These are phyloP conservation scores for Punica granatum DNA, from an alignment of 345 rosid species.

Conservation along the genomic window DNA sequence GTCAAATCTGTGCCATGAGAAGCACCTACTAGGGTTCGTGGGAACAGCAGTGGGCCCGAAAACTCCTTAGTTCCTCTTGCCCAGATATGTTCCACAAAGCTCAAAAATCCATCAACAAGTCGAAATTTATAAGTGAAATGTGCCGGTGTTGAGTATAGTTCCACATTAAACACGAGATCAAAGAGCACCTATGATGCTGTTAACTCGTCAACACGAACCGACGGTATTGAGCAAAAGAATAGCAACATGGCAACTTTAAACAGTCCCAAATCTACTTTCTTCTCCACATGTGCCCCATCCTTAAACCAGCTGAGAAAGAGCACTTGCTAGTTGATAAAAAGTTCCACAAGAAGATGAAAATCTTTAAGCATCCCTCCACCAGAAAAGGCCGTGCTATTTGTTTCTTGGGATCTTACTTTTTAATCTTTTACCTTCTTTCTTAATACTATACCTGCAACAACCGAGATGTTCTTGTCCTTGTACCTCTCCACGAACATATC, in stretches of 20 bases:
- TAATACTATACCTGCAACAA: slow-evolving; percentile 33
- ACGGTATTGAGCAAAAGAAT: not conserved
- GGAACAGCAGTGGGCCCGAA: no score
- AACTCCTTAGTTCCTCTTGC: no score
- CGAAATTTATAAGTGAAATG: not conserved
- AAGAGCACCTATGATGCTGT: not conserved
- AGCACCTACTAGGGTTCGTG: not conserved
- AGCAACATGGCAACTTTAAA: not conserved
- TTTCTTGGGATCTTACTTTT: not conserved
- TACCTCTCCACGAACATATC: slow-evolving; percentile 52
- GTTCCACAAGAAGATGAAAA: slow-evolving; percentile 21
- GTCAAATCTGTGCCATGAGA: not conserved
- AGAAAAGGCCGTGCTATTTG: slow-evolving; percentile 7
- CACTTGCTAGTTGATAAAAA: slow-evolving; percentile 17
- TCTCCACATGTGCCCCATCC: slow-evolving; percentile 20
- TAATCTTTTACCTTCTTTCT: not conserved
- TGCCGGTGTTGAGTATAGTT: not conserved
- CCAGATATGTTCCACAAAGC: not conserved
- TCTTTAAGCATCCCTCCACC: not conserved
- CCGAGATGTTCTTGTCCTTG: slow-evolving; percentile 31
- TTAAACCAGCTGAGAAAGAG: slow-evolving; percentile 18
- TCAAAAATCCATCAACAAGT: no score
- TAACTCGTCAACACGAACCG: not conserved
- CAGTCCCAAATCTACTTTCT: slow-evolving; percentile 16
- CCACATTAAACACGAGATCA: not conserved